Evolutionary conservation across 2,329 filamentous ascomycete genomes (phyloP).

Genomic region (Talaromyces sp.): DNA sequence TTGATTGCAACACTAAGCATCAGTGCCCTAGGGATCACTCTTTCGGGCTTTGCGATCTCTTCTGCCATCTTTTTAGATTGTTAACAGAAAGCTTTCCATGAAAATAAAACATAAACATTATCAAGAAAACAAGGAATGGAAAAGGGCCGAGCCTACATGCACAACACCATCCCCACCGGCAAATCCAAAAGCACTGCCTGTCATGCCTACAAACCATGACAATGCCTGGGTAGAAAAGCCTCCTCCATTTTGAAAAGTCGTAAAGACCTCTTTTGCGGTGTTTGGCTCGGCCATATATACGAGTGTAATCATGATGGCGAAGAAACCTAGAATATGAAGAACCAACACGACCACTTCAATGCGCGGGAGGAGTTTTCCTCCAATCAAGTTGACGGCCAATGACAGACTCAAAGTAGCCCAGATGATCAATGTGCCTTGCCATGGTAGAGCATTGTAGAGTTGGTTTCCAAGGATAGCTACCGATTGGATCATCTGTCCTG

Average conservation of each 20-base stretch:
- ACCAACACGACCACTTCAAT: slow-evolving; percentile 52
- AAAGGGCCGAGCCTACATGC: slow-evolving; percentile 30
- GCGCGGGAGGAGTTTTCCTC: slow-evolving; percentile 46
- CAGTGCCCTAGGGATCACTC: slow-evolving; percentile 36
- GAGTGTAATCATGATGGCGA: slow-evolving; percentile 40
- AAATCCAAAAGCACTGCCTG: slow-evolving; percentile 37
- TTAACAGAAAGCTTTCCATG: neutral
- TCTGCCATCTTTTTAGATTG: slow-evolving; percentile 33
- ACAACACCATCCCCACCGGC: slow-evolving; percentile 38
- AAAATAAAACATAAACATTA: neutral
- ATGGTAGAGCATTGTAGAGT: slow-evolving; percentile 19
- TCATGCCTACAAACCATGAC: slow-evolving; percentile 38
- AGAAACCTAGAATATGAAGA: slow-evolving; percentile 48
- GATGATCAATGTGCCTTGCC: slow-evolving; percentile 47
- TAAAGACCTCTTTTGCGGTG: slow-evolving; percentile 30
- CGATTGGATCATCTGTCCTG: slow-evolving; percentile 35
- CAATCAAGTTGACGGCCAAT: slow-evolving; percentile 51
- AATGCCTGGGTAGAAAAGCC: slow-evolving; percentile 39
- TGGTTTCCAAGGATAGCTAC: slow-evolving; percentile 33
- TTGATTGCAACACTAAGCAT: slow-evolving; percentile 46
- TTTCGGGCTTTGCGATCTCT: slow-evolving; percentile 38
- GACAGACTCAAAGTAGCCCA: slow-evolving; percentile 48
- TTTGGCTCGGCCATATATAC: slow-evolving; percentile 30
- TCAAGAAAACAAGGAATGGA: neutral
- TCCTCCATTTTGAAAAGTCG: slow-evolving; percentile 38